Base-by-base conservation (phyloP, 2,329 filamentous ascomycete genomes). In the Trichophyton schoenleinii region DNA sequence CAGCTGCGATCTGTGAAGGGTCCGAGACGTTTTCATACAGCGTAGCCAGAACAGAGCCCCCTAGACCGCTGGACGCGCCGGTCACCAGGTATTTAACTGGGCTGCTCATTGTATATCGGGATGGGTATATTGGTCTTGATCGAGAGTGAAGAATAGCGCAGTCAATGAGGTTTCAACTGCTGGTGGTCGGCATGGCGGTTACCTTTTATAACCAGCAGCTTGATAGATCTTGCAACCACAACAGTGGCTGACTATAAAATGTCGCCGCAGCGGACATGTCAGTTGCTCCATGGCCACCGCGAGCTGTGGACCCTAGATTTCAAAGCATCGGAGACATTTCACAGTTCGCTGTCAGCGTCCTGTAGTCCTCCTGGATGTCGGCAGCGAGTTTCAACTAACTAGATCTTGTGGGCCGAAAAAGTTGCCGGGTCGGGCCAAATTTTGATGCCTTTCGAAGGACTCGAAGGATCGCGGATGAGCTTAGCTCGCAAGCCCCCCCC, bases 1-100 rank as follows among this genome's bases (percentile, higher is more conserved):
- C 77, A 42, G 81, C 77, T 61, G 80, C 73, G 66, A 82, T 72
- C 64, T 77, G 70, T n/a, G 76, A 69, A 36, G 74, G 62, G 22
- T 62, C 49, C 2, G 77, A 72, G 34, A 79, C 68, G 22, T 70
- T 68, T 13, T 65, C 66, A 59, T 67, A 66, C 13, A 75, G 66
- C 58, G 74, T 70, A 9, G 67, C 64, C 1, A 75, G 66, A 11
- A 74, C 68, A 34, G 68, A 66, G 3, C 68, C 66, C 18, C 73
- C 73, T 0, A 75, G 70, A 3, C 71, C 73, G 25, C 73, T 72
- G 1, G 73, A 74, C 5, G 70, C 72, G 4, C 73, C 73, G 18
- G 70, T 73, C 31, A 75, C 66, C 60, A 75, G 71, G 62, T 74
- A 75, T 62, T 73, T 73, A 36, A 73, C 46, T 28, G 20, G 46